phyloP scores from a whole-genome alignment of 2,329 filamentous ascomycete species.

The Chaetomiaceae sp. region DNA sequence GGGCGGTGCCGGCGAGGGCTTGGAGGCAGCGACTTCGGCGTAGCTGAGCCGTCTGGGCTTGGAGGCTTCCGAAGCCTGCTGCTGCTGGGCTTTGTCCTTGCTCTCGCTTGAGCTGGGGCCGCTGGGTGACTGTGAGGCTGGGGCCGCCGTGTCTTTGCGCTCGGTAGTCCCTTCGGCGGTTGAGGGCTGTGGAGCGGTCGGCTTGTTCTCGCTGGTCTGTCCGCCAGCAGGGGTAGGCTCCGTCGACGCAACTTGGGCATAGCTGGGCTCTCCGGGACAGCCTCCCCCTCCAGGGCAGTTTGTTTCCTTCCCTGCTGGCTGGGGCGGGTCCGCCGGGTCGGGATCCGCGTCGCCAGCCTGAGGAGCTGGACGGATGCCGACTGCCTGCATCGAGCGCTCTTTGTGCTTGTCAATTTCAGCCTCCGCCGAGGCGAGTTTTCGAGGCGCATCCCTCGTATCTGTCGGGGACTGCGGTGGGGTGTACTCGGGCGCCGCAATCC shows the following conservation, averaged over 20 bases:
- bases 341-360: neutral
- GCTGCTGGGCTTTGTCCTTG: neutral
- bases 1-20: neutral
- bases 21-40: conserved; percentile 1
- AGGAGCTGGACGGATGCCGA: neutral
- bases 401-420: neutral
- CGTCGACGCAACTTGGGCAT: neutral
- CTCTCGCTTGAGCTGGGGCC: neutral
- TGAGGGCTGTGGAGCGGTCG: neutral
- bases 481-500: conserved; percentile 1
- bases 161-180: neutral
- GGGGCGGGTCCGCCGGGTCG: neutral
- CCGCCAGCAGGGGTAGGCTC: neutral
- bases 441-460: neutral
- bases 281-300: neutral
- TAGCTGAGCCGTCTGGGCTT: conserved; percentile 5
- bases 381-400: neutral
- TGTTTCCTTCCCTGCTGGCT: neutral
- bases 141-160: neutral
- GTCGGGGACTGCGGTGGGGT: neutral
- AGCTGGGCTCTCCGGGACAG: neutral
- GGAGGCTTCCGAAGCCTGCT: too few species aligned
- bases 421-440: neutral
- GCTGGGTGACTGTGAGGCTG: neutral
- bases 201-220: neutral